Percentiles rank a stretch among this genome's conserved stretches.
These are phyloP conservation scores for Priceomyces carsonii DNA, from an alignment of 805 yeast genomes.

Conservation along the genomic window DNA sequence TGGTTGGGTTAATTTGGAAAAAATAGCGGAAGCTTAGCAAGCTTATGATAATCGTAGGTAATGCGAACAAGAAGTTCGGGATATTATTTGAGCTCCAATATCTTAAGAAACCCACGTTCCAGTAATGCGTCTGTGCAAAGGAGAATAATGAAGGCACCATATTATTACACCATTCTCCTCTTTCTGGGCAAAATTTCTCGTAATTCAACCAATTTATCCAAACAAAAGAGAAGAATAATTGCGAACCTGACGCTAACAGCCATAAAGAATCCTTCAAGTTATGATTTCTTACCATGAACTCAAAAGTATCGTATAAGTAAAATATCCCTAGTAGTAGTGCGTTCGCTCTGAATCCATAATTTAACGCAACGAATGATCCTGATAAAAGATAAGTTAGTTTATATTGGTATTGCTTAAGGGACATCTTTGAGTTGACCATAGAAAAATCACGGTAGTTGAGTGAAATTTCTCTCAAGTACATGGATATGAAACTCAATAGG, in stretches of 20 bases:
- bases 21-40: conserved; percentile 38
- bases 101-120: conserved; percentile 79
- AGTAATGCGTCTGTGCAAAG: conserved; percentile 76
- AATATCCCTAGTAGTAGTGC: conserved; percentile 70
- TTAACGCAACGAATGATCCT: conserved; percentile 55
- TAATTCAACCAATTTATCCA: conserved; percentile 56
- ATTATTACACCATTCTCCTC: conserved; percentile 77
- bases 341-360: conserved; percentile 73
- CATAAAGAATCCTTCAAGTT: conserved; percentile 18
- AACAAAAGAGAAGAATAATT: conserved; percentile 49
- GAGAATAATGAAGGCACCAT: conserved; percentile 60
- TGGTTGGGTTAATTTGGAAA: conserved; percentile 30
- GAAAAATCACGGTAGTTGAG: conserved; percentile 20
- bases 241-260: conserved; percentile 56
- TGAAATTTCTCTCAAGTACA: conserved; percentile 48
- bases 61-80: conserved; percentile 78
- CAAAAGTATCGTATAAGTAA: conserved; percentile 57
- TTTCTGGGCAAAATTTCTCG: conserved; percentile 59
- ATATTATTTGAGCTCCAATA: conserved; percentile 84
- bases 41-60: conserved; percentile 62
- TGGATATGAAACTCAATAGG: conserved; percentile 55
- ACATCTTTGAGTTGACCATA: conserved; percentile 13
- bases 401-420: conserved; percentile 16
- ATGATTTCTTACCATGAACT: conserved; percentile 15
- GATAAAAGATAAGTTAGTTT: conserved; percentile 39